Percentiles rank a stretch among this genome's conserved stretches.
These are phyloP conservation scores for Fraxinus baroniana DNA, from an alignment of 305 asterid species.

Conservation along the genomic window DNA sequence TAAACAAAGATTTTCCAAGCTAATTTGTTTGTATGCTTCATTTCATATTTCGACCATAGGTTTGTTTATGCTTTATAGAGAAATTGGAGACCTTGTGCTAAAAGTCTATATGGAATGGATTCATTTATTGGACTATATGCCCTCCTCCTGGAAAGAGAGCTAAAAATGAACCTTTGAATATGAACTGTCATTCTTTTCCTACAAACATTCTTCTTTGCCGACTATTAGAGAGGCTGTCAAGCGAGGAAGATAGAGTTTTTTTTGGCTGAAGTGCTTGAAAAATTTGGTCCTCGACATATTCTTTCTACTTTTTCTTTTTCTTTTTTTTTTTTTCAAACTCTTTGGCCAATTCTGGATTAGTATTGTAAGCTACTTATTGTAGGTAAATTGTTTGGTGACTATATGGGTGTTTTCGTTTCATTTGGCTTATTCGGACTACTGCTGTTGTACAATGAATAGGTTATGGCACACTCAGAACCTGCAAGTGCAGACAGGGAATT, in stretches of 20 bases:
- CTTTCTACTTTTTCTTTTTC: not conserved
- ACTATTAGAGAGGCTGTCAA: not conserved
- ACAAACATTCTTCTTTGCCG: not conserved
- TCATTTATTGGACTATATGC: not conserved
- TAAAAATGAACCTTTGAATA: not conserved
- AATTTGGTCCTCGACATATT: not conserved
- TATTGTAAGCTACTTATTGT: not conserved
- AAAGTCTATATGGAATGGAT: not conserved
- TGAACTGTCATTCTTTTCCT: not conserved
- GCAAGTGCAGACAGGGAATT: conserved; percentile 17
- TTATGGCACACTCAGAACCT: conserved; percentile 23
- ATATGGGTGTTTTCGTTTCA: not conserved
- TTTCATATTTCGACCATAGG: not conserved
- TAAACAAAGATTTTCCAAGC: not conserved
- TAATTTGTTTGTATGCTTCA: not conserved
- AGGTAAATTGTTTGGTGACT: not conserved
- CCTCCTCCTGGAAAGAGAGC: not conserved
- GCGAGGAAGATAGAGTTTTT: not conserved
- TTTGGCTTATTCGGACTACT: not conserved
- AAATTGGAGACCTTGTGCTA: not conserved
- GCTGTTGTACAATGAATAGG: not conserved
- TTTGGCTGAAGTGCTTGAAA: not conserved
- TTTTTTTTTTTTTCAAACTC: not conserved
- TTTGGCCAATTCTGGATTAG: not conserved
- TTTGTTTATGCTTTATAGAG: not conserved